Evolutionary conservation across 2,329 filamentous ascomycete species (phyloP), one percentile per base, ranked within the genome.

Genomic region (Pseudogymnoascus sp.): DNA sequence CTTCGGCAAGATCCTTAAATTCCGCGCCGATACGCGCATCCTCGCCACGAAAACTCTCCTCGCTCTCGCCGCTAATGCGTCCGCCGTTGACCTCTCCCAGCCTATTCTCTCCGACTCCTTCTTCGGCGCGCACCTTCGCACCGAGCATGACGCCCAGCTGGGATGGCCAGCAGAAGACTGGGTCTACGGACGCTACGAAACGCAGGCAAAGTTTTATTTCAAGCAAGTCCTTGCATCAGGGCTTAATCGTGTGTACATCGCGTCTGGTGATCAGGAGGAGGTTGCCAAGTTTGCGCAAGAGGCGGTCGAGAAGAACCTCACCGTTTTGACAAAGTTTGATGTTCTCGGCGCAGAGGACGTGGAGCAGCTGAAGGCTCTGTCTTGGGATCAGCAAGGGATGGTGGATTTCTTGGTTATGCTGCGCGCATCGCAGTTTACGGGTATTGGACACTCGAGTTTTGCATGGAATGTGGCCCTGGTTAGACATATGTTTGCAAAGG

Each of bases 1-100:
- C 35, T 69, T 70, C 20, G 65, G 67, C n/a, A 61, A 61, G 3
- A 64, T 70, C 22, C 63, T 70, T 11, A 70, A 68, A 38, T 63
- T 68, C 16, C 60, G 67, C 6, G 30, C 60, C 6, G 66, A 68
- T 36, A 57, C 63, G 3, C 63, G 68, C 11, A 58, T 35, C 12
- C 63, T 70, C 7, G 67, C 68, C 18, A 67, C 67, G n/a, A 65
- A 61, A 9, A 59, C 59, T 3, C 62, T 70, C 6, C 22, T 37
- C 33, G 57, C 22, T 18, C 22, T 58, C 16, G 47, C 47, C 11
- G 11, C 47, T 6, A 54, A 33, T 20, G 47, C 28, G 36, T 59
- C 50, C 14, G n/a, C 58, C 3, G 3, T 58, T 2, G 37, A 65
- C 28, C 18, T 65, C 8, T 54, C 47, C 1, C 35, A 63, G 9